A percentile compares a stretch with the other conserved stretches of the same genome.
Evolutionary conservation across 208 protist species (phyloP).

Genomic region (Angomonas ambiguus): DNA sequence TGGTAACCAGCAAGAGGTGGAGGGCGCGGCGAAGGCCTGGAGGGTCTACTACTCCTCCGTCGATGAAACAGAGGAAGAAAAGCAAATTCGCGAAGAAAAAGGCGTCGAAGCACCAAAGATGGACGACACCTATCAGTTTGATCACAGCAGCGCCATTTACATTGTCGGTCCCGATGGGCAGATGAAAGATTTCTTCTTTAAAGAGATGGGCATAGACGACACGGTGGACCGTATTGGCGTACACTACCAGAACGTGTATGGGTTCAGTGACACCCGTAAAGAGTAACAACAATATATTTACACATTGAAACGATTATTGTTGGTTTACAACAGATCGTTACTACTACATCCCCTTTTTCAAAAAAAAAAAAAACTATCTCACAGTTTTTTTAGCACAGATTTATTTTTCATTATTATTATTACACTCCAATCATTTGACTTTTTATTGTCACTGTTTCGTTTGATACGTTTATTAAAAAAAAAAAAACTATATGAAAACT

Average conservation of each 20-base stretch:
- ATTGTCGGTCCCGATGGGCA: slow-evolving; percentile 81
- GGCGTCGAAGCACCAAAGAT: slow-evolving; percentile 45
- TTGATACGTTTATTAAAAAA: background rate
- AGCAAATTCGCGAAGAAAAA: slow-evolving; percentile 44
- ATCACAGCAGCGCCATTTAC: slow-evolving; percentile 85
- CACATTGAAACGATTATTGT: no score
- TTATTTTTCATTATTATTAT: background rate
- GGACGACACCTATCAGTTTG: slow-evolving; percentile 84
- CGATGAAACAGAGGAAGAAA: slow-evolving; percentile 77
- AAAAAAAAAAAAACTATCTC: background rate
- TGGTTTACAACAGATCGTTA: no score
- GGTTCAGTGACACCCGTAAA: slow-evolving; percentile 55
- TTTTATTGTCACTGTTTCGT: no score
- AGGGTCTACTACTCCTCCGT: slow-evolving; percentile 82
- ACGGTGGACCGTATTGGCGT: slow-evolving; percentile 55
- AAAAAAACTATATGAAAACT: background rate
- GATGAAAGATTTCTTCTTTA: slow-evolving; percentile 87
- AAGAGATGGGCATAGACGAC: slow-evolving; percentile 74
- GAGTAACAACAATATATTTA: background rate
- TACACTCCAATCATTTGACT: background rate
- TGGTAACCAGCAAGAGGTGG: slow-evolving; percentile 46
- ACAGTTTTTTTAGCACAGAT: background rate
- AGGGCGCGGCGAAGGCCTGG: slow-evolving; percentile 55
- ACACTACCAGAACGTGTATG: slow-evolving; percentile 70
- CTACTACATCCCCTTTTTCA: background rate